Evolutionary conservation across 495 filamentous ascomycete species (phyloP), one percentile per base, ranked within the genome.

Genomic region (Penicillium cataractarum): DNA sequence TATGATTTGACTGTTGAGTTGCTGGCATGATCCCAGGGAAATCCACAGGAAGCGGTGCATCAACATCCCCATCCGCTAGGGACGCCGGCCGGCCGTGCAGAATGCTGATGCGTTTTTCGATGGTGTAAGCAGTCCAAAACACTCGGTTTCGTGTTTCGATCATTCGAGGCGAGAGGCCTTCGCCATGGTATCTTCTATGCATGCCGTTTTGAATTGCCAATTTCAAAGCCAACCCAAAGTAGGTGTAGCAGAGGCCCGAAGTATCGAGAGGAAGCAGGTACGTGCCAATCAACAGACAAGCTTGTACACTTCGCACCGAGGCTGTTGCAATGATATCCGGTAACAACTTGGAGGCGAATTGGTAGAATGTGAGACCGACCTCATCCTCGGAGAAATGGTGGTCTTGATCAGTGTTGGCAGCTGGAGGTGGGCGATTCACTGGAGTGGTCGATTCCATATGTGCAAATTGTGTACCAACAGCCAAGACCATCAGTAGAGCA

Each of bases 141-240:
- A 83, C 78, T 4, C 81, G 74, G 60, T 83, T 83, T 15, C 81
- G 69, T 4, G 76, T 69, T 66, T 83, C 81, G 1, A 79, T 63
- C 74, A 77, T 81, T 37, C 74, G 72, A 15, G 71, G 57, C 2
- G 76, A 78, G 1, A 82, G 63, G 0, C 78, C 79, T 58, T 82
- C 76, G 15, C 78, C 81, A 33, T 75, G 71, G 49, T 83, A 82
- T 49, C 74, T 75, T 39, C 81, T 72, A 57, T 83, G 81, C 81
- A 83, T 83, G n/a, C 81, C 81, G 65, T 83, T 83, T 48, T 83
- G 81, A 42, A 83, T 81, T 0, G 80, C 81, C 58, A 83, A 68
- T 46, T 83, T 83, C 7, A 83, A 67, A 17, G 80, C 79, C 48
- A 83, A 58, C 0, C 78, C 78, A 60, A 83, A 80, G 60, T 83